phyloP scores from a whole-genome alignment of 73 alveolate genomes.

The Durusdinium trenchii region DNA sequence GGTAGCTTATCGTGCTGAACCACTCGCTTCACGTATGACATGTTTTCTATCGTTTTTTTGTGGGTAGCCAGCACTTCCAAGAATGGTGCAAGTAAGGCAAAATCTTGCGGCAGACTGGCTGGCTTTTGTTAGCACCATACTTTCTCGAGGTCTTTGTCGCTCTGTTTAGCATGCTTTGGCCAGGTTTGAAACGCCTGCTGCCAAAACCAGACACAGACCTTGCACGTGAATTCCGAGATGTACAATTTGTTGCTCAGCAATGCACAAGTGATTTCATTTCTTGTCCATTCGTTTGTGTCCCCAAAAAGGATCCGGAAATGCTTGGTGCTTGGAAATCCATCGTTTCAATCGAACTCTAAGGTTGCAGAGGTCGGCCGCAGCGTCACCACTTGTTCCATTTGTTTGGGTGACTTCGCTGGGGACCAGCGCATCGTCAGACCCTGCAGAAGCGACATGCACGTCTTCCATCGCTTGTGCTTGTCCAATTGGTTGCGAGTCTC shows the following conservation, averaged over 20 bases:
- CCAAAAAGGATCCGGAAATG: too few relatives aligned
- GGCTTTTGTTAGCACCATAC: constrained; percentile 25
- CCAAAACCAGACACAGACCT: background rate
- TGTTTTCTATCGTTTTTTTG: too few relatives aligned
- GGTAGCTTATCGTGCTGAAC: too few relatives aligned
- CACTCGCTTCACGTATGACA: too few relatives aligned
- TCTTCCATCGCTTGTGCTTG: constrained; percentile 30
- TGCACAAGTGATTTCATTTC: too few relatives aligned
- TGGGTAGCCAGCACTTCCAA: too few relatives aligned
- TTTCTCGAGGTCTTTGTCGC: constrained; percentile 31
- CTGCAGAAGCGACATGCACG: background rate
- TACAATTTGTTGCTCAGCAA: constrained; percentile 19
- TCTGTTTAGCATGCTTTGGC: background rate
- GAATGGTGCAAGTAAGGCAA: too few relatives aligned
- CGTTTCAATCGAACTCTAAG: background rate
- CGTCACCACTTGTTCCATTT: background rate
- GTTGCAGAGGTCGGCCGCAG: background rate
- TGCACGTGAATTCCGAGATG: background rate
- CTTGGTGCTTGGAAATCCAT: too few relatives aligned
- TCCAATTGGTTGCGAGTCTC: constrained; percentile 30
- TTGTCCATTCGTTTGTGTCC: too few relatives aligned
- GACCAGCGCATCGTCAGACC: constrained; percentile 29
- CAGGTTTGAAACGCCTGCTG: constrained; percentile 28
- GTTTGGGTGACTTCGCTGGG: background rate
- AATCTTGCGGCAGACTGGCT: constrained; percentile 50